Evolutionary conservation across 495 filamentous ascomycete genomes (phyloP).

Genomic region (Penicillium malachiteum): DNA sequence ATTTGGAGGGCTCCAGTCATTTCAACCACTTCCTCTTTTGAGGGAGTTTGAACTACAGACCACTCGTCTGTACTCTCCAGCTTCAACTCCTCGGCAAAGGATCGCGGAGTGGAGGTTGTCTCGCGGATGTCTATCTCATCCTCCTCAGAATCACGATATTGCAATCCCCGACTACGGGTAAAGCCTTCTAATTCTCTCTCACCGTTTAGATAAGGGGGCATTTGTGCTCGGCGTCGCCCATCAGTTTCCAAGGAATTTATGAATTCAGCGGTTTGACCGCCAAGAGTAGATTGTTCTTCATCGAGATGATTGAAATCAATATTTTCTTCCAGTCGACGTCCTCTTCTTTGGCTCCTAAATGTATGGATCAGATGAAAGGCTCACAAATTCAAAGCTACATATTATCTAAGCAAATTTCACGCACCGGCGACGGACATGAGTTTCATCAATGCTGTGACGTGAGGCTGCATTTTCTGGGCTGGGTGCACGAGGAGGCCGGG

Average conservation of each 20-base stretch:
- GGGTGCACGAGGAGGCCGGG: constrained; percentile 36
- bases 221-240: neutral
- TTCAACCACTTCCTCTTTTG: constrained; percentile 16
- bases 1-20: constrained; percentile 24
- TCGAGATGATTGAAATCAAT: constrained; percentile 14
- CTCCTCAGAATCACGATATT: constrained; percentile 4
- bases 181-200: neutral
- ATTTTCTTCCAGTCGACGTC: constrained; percentile 19
- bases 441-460: constrained; percentile 40
- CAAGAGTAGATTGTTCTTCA: constrained; percentile 16
- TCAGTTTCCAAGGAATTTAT: constrained; percentile 16
- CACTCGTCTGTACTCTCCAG: constrained; percentile 15
- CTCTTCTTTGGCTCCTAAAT: constrained; percentile 8
- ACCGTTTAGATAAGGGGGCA: neutral
- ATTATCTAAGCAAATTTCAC: neutral
- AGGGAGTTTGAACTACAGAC: constrained; percentile 22
- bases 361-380: neutral
- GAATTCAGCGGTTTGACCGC: constrained; percentile 12
- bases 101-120: constrained; percentile 2
- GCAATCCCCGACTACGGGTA: neutral
- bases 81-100: neutral
- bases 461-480: constrained; percentile 35
- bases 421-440: constrained; percentile 50
- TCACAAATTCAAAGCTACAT: neutral
- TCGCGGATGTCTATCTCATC: constrained; percentile 21